A percentile compares a stretch with the other conserved stretches of the same genome.
Conservation (phyloP, 345 rosid genomes). For the Durio zibethinus region DNA sequence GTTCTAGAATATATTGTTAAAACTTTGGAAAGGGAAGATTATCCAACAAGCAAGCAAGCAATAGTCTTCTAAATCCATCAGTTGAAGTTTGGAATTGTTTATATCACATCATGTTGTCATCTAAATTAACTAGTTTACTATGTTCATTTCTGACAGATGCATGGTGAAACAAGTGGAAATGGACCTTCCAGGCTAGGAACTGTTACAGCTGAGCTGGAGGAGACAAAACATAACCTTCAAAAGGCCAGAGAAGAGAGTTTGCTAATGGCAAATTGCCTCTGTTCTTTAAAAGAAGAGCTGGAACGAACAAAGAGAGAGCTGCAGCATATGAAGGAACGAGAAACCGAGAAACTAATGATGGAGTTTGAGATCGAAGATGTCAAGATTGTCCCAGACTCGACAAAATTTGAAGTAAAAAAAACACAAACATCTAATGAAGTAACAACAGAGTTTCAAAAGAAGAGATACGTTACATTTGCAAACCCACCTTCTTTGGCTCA, state of each 20-base stretch:
- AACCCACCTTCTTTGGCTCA: conserved; percentile 40
- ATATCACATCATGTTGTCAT: neutral
- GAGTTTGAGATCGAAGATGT: conserved; percentile 39
- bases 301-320: conserved; percentile 70
- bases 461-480: conserved; percentile 68
- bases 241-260: conserved; percentile 65
- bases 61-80: neutral
- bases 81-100: neutral
- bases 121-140: neutral
- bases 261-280: conserved; percentile 52
- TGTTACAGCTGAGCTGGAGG: conserved; percentile 60
- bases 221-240: conserved; percentile 62
- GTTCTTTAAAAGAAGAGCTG: conserved; percentile 67
- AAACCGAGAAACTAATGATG: conserved; percentile 23
- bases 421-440: conserved; percentile 11
- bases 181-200: conserved; percentile 25
- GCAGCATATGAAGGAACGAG: conserved; percentile 36
- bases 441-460: conserved; percentile 48
- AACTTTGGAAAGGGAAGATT: neutral
- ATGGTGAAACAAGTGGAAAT: conserved; percentile 28
- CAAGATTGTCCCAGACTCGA: conserved; percentile 35
- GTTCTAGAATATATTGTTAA: neutral
- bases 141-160: conserved; percentile 33
- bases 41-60: neutral
- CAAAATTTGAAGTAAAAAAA: conserved; percentile 34